Evolutionary conservation across 2,329 filamentous ascomycete species (phyloP).

Genomic region (Colletotrichum truncatum): DNA sequence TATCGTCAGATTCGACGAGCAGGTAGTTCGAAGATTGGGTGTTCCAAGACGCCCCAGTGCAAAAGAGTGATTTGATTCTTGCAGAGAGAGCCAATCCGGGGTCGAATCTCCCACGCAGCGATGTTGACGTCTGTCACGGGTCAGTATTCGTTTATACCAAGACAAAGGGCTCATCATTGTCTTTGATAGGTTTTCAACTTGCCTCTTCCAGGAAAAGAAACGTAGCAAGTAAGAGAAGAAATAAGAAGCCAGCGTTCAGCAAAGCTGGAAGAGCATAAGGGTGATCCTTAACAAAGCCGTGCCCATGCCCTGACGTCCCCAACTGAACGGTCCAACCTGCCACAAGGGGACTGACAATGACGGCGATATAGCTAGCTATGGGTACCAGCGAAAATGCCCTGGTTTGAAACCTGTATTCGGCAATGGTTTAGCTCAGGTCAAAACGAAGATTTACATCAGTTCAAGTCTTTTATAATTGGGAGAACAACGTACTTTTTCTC

Average conservation of each 20-base stretch:
- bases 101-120: too few species aligned
- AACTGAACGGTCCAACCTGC: neutral
- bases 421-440: too few species aligned
- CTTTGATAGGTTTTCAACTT: too few species aligned
- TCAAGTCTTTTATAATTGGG: too few species aligned
- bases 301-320: neutral
- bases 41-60: too few species aligned
- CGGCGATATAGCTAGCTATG: neutral
- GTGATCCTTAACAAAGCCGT: neutral
- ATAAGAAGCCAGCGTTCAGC: neutral
- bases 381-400: neutral
- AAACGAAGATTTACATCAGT: too few species aligned
- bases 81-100: too few species aligned
- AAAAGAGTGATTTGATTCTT: too few species aligned
- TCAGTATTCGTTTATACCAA: too few species aligned
- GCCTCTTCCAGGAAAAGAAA: conserved; percentile 1
- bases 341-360: neutral
- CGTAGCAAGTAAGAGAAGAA: neutral
- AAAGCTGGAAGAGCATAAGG: neutral
- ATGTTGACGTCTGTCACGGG: neutral
- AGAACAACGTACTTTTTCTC: neutral
- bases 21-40: too few species aligned
- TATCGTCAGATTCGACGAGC: too few species aligned
- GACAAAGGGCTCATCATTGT: too few species aligned
- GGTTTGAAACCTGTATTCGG: neutral